Percentiles rank a stretch among this genome's conserved stretches.
These are phyloP conservation scores for Mimosa bimucronata DNA, from an alignment of 306 rosid species.

Conservation along the genomic window DNA sequence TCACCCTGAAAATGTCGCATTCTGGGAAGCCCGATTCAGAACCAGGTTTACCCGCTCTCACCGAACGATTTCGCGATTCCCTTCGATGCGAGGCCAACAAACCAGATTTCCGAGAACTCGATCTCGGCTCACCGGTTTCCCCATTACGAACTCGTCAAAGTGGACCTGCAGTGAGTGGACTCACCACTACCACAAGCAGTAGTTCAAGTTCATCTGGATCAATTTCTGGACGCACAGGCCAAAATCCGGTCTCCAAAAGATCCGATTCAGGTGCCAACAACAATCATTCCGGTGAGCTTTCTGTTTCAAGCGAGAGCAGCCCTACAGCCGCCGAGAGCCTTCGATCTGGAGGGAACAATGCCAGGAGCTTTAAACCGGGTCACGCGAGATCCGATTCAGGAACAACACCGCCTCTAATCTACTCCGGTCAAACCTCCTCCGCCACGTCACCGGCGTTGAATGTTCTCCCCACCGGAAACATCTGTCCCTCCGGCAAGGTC, in stretches of 20 bases:
- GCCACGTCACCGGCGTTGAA: constrained; percentile 67
- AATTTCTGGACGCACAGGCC: constrained; percentile 66
- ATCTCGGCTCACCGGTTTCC: constrained; percentile 96
- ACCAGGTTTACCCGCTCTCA: constrained; percentile 44
- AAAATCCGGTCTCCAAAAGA: constrained; percentile 47
- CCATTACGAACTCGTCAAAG: constrained; percentile 67
- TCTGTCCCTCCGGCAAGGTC: constrained; percentile 87
- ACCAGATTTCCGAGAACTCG: constrained; percentile 86
- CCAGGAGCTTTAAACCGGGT: constrained; percentile 50
- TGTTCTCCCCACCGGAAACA: constrained; percentile 86
- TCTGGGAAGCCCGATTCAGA: constrained; percentile 64
- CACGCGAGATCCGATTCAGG: constrained; percentile 76
- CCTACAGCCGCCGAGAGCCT: constrained; percentile 64
- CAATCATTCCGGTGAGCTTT: constrained; percentile 88
- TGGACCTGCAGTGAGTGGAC: constrained; percentile 39
- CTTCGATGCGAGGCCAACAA: constrained; percentile 70
- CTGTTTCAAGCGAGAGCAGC: constrained; percentile 82
- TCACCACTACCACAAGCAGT: constrained; percentile 59
- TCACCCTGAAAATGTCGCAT: constrained; percentile 66
- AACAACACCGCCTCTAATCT: constrained; percentile 46
- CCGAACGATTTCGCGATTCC: constrained; percentile 68
- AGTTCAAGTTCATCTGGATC: constrained; percentile 97
- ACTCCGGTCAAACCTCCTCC: constrained; percentile 69
- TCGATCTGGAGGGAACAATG: constrained; percentile 49
- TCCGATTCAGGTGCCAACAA: constrained; percentile 56